Conservation (phyloP, 2,329 filamentous ascomycete genomes). For the Thermothelomyces thermophilus region DNA sequence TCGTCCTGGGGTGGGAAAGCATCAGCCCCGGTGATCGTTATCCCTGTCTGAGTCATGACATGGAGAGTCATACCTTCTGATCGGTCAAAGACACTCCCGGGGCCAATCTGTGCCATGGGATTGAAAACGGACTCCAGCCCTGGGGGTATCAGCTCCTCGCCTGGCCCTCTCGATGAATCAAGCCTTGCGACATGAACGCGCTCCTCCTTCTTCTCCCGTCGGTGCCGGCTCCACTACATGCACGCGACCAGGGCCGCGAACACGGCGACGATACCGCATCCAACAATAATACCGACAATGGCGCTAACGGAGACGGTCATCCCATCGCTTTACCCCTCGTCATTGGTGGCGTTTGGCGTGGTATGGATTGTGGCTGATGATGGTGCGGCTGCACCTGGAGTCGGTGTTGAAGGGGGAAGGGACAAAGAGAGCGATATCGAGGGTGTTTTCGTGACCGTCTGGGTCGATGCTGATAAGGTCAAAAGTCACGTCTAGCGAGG, state of each 20-base stretch:
- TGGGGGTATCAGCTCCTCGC: slow-evolving; percentile 9
- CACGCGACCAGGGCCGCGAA: slow-evolving; percentile 11
- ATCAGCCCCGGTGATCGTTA: neutral
- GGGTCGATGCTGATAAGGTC: neutral
- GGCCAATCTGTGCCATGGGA: slow-evolving; percentile 10
- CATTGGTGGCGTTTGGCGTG: neutral
- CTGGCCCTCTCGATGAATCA: slow-evolving; percentile 1
- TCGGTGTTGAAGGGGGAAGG: neutral
- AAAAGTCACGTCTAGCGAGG: neutral
- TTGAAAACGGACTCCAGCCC: slow-evolving; percentile 17
- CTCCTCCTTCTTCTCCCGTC: slow-evolving; percentile 12
- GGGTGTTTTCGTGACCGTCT: neutral
- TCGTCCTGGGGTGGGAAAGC: slow-evolving; percentile 3
- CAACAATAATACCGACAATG: slow-evolving; percentile 20
- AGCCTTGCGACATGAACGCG: slow-evolving; percentile 4
- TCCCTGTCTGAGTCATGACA: neutral
- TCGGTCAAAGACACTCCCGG: slow-evolving; percentile 13
- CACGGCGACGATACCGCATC: slow-evolving; percentile 13
- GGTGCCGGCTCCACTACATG: slow-evolving; percentile 17
- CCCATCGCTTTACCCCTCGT: slow-evolving; percentile 7
- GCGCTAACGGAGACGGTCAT: slow-evolving; percentile 15
- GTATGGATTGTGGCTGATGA: slow-evolving; percentile 7
- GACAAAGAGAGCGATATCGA: neutral
- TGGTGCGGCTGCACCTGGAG: neutral
- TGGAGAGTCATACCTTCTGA: slow-evolving; percentile 11